Evolutionary conservation across 2,329 filamentous ascomycete species (phyloP).

Genomic region (Penicillium aurantiogriseum): DNA sequence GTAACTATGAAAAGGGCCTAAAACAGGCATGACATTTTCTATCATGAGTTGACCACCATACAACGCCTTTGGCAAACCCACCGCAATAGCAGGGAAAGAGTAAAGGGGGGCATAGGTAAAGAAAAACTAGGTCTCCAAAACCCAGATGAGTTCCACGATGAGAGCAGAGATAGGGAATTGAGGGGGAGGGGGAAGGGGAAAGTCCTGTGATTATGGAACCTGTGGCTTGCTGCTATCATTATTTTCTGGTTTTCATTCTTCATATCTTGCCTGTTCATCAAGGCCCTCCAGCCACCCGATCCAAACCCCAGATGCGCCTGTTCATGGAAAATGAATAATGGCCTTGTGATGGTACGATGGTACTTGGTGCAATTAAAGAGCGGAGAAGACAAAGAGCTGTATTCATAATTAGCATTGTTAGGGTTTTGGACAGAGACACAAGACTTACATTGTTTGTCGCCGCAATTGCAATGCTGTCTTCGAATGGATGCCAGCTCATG

Average conservation of each 20-base stretch:
- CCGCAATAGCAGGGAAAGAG: slow-evolving; percentile 13
- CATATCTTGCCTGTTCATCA: slow-evolving; percentile 16
- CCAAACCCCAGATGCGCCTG: slow-evolving; percentile 24
- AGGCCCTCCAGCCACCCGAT: slow-evolving; percentile 18
- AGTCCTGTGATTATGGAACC: slow-evolving; percentile 27
- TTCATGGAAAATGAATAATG: slow-evolving; percentile 26
- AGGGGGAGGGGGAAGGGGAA: slow-evolving; percentile 10
- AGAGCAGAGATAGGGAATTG: slow-evolving; percentile 8
- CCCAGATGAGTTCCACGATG: slow-evolving; percentile 5
- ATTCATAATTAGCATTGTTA: slow-evolving; percentile 16
- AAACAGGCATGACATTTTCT: slow-evolving; percentile 32
- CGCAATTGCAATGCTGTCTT: slow-evolving; percentile 98
- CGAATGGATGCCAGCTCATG: slow-evolving; percentile 99
- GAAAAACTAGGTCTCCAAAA: slow-evolving; percentile 10
- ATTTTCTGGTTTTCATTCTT: slow-evolving; percentile 23
- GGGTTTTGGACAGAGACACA: background rate
- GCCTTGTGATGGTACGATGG: slow-evolving; percentile 11
- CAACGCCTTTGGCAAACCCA: slow-evolving; percentile 28
- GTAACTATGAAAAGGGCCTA: slow-evolving; percentile 12
- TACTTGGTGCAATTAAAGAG: slow-evolving; percentile 52
- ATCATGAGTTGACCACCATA: slow-evolving; percentile 29
- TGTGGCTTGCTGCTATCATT: slow-evolving; percentile 24
- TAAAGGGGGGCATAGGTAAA: slow-evolving; percentile 9
- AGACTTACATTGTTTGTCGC: slow-evolving; percentile 95
- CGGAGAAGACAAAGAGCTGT: slow-evolving; percentile 76